These are phyloP conservation scores for Solanum medicagineum DNA, from an alignment of 257 asterid species.

Conservation along the genomic window DNA sequence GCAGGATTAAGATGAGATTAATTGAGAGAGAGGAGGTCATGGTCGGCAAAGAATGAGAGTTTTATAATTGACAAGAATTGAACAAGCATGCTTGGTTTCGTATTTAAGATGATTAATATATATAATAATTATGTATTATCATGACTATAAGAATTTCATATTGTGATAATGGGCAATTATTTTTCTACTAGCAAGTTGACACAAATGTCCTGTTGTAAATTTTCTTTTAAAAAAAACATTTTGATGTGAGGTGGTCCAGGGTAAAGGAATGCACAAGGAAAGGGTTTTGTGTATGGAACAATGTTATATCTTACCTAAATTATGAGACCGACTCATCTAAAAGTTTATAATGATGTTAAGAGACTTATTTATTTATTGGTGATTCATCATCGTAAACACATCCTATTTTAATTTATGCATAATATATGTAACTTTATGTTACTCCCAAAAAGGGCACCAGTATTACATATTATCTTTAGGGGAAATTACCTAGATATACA, in stretches of 20 bases:
- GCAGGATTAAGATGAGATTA: background rate
- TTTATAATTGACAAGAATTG: slow-evolving; percentile 3
- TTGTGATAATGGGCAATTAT: background rate
- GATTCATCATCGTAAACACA: too few relatives aligned
- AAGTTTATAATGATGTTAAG: background rate
- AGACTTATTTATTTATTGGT: background rate
- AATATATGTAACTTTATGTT: too few relatives aligned
- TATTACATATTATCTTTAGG: too few relatives aligned
- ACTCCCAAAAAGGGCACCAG: too few relatives aligned
- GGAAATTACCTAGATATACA: too few relatives aligned
- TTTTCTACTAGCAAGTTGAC: slow-evolving; percentile 4
- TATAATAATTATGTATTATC: background rate
- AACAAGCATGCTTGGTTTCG: slow-evolving; percentile 35
- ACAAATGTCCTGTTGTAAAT: background rate
- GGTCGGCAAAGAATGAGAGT: slow-evolving; percentile 24
- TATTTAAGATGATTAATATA: background rate
- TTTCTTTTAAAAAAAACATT: background rate
- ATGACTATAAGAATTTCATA: background rate
- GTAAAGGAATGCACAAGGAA: background rate
- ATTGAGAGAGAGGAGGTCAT: slow-evolving; percentile 13
- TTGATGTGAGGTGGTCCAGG: background rate
- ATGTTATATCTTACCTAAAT: background rate
- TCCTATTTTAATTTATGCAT: too few relatives aligned
- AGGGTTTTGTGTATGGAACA: background rate
- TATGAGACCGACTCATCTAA: background rate